Percentiles rank a stretch among this genome's conserved stretches.
Evolutionary conservation across 768 basidiomycete genomes (phyloP).

Genomic region (Termitomyces eurrhizus): DNA sequence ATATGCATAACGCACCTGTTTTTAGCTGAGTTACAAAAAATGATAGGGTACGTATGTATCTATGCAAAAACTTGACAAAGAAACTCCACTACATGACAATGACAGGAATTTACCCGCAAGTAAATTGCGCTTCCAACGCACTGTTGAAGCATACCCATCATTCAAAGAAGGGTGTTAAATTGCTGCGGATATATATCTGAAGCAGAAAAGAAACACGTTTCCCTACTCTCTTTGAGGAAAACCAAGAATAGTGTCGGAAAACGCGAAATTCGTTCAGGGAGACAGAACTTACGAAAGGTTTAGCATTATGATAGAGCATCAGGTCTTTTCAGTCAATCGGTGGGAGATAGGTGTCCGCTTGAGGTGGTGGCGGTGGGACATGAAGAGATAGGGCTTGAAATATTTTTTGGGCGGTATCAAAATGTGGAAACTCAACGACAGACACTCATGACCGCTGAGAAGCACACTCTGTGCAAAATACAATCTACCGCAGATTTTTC

Average conservation of each 20-base stretch:
- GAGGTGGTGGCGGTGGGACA: constrained; percentile 51
- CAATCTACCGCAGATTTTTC: constrained; percentile 48
- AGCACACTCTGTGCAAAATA: constrained; percentile 39
- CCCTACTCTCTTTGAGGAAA: constrained; percentile 26
- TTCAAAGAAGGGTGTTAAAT: too few species aligned
- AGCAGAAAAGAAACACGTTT: too few species aligned
- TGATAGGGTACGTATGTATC: background rate
- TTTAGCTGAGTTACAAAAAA: too few species aligned
- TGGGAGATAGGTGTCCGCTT: too few species aligned
- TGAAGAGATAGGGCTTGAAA: constrained; percentile 48
- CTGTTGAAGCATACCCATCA: too few species aligned
- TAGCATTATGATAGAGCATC: constrained; percentile 25
- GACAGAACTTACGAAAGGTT: constrained; percentile 43
- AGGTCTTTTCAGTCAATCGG: background rate
- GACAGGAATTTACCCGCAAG: background rate
- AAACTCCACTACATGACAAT: background rate
- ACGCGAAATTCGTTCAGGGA: constrained; percentile 50
- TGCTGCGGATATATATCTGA: too few species aligned
- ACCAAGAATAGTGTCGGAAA: constrained; percentile 34
- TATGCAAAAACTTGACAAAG: background rate
- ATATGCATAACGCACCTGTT: background rate
- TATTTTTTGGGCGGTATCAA: constrained; percentile 37
- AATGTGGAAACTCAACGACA: constrained; percentile 33
- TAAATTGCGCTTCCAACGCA: background rate
- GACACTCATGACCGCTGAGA: constrained; percentile 46